Evolutionary conservation across 31 red algal genomes (phyloP).

Genomic region (Odonthalia washingtoniensis): DNA sequence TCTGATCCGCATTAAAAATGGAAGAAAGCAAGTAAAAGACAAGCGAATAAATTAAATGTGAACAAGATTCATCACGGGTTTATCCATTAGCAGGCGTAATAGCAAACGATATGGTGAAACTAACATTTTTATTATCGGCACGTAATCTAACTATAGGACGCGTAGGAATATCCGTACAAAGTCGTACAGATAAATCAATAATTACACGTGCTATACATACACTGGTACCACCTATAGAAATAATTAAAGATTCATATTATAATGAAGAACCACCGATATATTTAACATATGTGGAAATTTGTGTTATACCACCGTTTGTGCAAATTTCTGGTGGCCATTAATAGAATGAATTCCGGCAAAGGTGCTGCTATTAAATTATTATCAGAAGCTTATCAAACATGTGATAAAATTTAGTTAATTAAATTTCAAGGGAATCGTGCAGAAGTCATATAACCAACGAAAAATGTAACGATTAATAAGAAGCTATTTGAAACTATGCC

Average conservation of each 20-base stretch:
- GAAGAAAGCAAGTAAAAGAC: too few species aligned
- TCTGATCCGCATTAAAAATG: too few species aligned
- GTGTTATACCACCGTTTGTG: constrained; percentile 90
- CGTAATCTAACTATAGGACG: constrained; percentile 80
- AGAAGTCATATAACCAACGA: constrained; percentile 89
- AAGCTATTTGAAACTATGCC: constrained; percentile 94
- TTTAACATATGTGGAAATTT: neutral
- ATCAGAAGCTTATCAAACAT: constrained; percentile 93
- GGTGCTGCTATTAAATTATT: constrained; percentile 92
- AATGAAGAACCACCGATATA: constrained; percentile 68
- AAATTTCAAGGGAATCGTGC: constrained; percentile 92
- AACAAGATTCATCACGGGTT: too few species aligned
- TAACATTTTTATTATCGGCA: constrained; percentile 78
- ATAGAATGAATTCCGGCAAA: constrained; percentile 97
- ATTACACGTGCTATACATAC: constrained; percentile 90
- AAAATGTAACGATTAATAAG: constrained; percentile 89
- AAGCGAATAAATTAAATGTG: too few species aligned
- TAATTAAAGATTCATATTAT: constrained; percentile 71
- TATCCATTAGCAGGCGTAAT: constrained; percentile 87
- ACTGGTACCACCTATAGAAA: constrained; percentile 90
- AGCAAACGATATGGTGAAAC: constrained; percentile 85
- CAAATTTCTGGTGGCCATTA: constrained; percentile 95
- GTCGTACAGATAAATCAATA: constrained; percentile 91
- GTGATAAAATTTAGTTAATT: too few species aligned
- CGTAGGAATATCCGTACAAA: constrained; percentile 69